These are phyloP conservation scores for Neurospora sp. DNA, from an alignment of 495 filamentous ascomycete species.

Conservation along the genomic window DNA sequence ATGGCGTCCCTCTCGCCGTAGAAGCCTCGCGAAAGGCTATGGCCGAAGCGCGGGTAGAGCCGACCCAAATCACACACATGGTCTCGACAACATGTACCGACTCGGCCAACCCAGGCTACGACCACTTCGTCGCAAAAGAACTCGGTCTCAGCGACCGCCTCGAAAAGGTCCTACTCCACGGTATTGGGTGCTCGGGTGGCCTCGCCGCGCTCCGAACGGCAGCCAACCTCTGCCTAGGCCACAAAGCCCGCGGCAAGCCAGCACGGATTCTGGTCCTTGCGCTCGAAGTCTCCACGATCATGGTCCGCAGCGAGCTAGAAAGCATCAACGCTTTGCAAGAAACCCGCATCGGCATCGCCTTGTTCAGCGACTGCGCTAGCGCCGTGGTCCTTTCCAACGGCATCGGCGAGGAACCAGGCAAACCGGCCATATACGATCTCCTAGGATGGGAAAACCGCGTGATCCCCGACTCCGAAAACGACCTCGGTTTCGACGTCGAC, in stretches of 20 bases:
- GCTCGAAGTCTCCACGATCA: slow-evolving; percentile 48
- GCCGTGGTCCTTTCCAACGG: slow-evolving; percentile 49
- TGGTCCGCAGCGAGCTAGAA: slow-evolving; percentile 50
- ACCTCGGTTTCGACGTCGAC: slow-evolving; percentile 52
- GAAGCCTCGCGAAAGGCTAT: slow-evolving; percentile 50
- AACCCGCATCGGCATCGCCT: slow-evolving; percentile 46
- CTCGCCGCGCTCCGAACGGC: slow-evolving; percentile 52
- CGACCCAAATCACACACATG: slow-evolving; percentile 50
- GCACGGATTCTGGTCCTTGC: slow-evolving; percentile 50
- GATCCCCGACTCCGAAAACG: slow-evolving; percentile 44
- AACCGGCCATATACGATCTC: slow-evolving; percentile 39
- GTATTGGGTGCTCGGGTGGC: slow-evolving; percentile 55
- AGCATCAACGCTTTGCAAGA: slow-evolving; percentile 41
- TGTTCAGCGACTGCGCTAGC: slow-evolving; percentile 57
- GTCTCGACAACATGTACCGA: slow-evolving; percentile 59
- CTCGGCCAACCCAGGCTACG: slow-evolving; percentile 59
- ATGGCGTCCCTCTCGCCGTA: slow-evolving; percentile 49
- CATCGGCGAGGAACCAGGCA: slow-evolving; percentile 19
- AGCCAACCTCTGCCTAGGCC: slow-evolving; percentile 50
- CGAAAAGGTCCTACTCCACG: slow-evolving; percentile 52
- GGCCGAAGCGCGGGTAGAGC: slow-evolving; percentile 38
- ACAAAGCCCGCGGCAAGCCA: slow-evolving; percentile 38
- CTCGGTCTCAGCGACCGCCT: slow-evolving; percentile 39
- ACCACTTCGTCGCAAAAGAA: slow-evolving; percentile 49
- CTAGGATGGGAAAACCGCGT: slow-evolving; percentile 50